A percentile compares a stretch with the other conserved stretches of the same genome.
These are phyloP conservation scores for Zalaria sp. DNA, from an alignment of 2,329 filamentous ascomycete species.

Conservation along the genomic window DNA sequence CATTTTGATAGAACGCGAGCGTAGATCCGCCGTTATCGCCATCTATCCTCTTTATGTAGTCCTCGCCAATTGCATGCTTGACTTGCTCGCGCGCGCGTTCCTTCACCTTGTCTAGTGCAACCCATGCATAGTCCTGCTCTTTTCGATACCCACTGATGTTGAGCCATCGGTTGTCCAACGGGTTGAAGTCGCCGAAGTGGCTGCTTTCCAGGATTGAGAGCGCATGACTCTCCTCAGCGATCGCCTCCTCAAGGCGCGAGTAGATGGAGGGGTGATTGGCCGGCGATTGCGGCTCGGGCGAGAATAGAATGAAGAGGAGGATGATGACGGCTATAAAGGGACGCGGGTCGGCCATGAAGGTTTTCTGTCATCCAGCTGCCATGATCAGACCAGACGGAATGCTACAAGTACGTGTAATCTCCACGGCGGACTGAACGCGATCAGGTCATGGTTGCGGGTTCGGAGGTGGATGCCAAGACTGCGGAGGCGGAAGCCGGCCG, in stretches of 20 bases:
- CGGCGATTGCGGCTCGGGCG: conserved; percentile 26
- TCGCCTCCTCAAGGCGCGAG: conserved; percentile 32
- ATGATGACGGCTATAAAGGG: conserved; percentile 34
- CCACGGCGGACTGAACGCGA: too few relatives aligned
- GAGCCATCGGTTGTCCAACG: conserved; percentile 28
- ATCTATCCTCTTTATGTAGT: conserved; percentile 13
- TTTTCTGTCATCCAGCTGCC: too few relatives aligned
- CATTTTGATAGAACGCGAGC: conserved; percentile 59
- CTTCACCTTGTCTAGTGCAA: conserved; percentile 52
- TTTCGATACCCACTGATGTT: conserved; percentile 61
- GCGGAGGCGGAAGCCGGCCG: too few relatives aligned
- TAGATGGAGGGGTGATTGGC: conserved; percentile 24
- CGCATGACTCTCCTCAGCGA: conserved; percentile 36
- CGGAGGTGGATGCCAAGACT: too few relatives aligned
- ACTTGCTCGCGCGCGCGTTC: conserved; percentile 47
- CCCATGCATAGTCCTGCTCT: conserved; percentile 66
- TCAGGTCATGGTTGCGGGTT: too few relatives aligned
- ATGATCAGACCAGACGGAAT: too few relatives aligned
- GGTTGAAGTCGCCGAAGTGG: conserved; percentile 37
- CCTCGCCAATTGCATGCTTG: conserved; percentile 23
- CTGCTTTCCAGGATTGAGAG: conserved; percentile 36
- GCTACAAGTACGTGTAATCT: too few relatives aligned
- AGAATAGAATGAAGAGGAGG: conserved; percentile 39
- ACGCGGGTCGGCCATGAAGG: conserved; percentile 25
- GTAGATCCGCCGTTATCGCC: conserved; percentile 25